Conservation (phyloP, 108 stramenopile genomes). For the Stephanodiscus minutulus region DNA sequence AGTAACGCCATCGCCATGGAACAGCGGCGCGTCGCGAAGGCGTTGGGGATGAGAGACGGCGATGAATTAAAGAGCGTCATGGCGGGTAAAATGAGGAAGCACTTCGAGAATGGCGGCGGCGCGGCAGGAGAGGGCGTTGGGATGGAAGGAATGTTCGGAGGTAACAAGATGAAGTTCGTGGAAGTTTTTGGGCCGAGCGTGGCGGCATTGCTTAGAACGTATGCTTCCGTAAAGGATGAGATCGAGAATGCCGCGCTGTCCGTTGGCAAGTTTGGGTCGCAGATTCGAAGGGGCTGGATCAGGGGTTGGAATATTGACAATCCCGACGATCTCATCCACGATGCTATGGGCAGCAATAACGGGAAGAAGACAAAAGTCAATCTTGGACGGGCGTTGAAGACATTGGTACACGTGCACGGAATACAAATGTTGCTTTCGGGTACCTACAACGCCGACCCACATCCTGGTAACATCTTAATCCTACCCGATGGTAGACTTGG, state of each 20-base stretch:
- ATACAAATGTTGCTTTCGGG: slow-evolving; percentile 61
- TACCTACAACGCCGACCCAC: slow-evolving; percentile 72
- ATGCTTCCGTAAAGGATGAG: slow-evolving; percentile 30
- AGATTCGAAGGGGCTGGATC: neutral
- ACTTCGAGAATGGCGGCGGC: slow-evolving; percentile 51
- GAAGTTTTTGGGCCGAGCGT: slow-evolving; percentile 17
- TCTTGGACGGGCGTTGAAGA: slow-evolving; percentile 51
- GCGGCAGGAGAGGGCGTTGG: slow-evolving; percentile 35
- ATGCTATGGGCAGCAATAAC: slow-evolving; percentile 8
- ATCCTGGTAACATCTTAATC: slow-evolving; percentile 77
- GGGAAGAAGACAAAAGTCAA: slow-evolving; percentile 31
- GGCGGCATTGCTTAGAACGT: slow-evolving; percentile 23
- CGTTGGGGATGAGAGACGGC: slow-evolving; percentile 45
- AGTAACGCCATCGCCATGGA: slow-evolving; percentile 61
- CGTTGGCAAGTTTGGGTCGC: slow-evolving; percentile 13
- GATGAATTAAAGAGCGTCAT: slow-evolving; percentile 35
- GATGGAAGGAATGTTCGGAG: slow-evolving; percentile 51
- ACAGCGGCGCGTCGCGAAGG: slow-evolving; percentile 46
- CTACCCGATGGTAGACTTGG: slow-evolving; percentile 72
- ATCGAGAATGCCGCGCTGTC: slow-evolving; percentile 21
- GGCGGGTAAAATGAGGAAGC: slow-evolving; percentile 44
- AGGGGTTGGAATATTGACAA: slow-evolving; percentile 8
- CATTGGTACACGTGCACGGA: slow-evolving; percentile 65
- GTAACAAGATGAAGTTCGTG: slow-evolving; percentile 15
- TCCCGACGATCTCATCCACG: slow-evolving; percentile 2